These are phyloP conservation scores for Berkeleyomyces basicola DNA, from an alignment of 2,329 filamentous ascomycete genomes.

Conservation along the genomic window DNA sequence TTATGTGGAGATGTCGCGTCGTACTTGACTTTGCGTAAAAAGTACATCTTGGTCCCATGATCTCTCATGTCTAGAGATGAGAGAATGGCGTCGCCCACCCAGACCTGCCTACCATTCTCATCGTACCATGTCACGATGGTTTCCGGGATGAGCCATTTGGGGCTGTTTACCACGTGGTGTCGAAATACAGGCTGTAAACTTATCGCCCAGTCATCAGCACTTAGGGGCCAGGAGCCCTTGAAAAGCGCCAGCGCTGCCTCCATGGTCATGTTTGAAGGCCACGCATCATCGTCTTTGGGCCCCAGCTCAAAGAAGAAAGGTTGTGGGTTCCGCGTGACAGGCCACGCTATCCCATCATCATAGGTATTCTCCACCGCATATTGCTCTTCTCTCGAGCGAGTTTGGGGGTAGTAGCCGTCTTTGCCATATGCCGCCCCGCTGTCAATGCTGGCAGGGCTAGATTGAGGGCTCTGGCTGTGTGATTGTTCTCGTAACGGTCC, in stretches of 20 bases:
- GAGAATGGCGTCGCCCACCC: not conserved
- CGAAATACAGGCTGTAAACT: not conserved
- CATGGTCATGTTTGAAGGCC: not conserved
- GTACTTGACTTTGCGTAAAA: not conserved
- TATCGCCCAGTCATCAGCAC: not conserved
- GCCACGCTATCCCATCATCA: not conserved
- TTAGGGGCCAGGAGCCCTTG: not conserved
- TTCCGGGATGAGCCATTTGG: not conserved
- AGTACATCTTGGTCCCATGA: not conserved
- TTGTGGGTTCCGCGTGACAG: not conserved
- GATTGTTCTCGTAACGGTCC: not conserved
- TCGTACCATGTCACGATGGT: slow-evolving; percentile 1
- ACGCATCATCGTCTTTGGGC: not conserved
- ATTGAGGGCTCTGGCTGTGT: not conserved
- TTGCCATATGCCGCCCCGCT: not conserved
- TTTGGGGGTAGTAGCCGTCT: not conserved
- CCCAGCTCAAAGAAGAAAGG: not conserved
- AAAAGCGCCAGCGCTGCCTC: not conserved
- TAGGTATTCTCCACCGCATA: not conserved
- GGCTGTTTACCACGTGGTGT: not conserved
- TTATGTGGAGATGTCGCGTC: not conserved
- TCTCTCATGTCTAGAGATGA: not conserved
- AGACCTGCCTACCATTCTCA: not conserved
- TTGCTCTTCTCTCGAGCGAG: not conserved
- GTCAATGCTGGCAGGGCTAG: not conserved